Percentiles rank a stretch among this genome's conserved stretches.
phyloP scores from a whole-genome alignment of 2,329 filamentous ascomycete species.

The Rosellinia necatrix region DNA sequence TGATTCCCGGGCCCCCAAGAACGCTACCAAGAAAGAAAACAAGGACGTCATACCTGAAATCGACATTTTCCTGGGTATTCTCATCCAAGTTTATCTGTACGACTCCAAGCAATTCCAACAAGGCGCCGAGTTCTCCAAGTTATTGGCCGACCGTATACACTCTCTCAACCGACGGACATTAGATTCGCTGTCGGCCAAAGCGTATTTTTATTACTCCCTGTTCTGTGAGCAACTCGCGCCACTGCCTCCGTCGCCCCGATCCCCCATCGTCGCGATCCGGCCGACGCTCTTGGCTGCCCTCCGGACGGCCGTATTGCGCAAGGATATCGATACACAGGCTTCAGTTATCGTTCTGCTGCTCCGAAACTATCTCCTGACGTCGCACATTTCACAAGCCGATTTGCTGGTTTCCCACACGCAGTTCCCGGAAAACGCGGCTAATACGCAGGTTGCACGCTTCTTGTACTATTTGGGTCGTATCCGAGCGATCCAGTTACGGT shows the following conservation, averaged over 20 bases:
- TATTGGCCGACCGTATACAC: conserved; percentile 83
- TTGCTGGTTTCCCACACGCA: conserved; percentile 93
- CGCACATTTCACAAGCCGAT: conserved; percentile 96
- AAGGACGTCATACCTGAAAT: conserved; percentile 86
- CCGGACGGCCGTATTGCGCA: conserved; percentile 92
- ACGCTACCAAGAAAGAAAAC: conserved; percentile 63
- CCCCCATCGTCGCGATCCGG: conserved; percentile 83
- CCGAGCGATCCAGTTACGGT: conserved; percentile 92
- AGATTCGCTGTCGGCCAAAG: conserved; percentile 90
- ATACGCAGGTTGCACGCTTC: conserved; percentile 97
- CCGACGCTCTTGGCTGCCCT: conserved; percentile 85
- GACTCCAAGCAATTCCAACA: conserved; percentile 81
- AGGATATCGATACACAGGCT: conserved; percentile 96
- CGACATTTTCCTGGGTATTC: conserved; percentile 85
- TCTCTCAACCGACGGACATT: conserved; percentile 89
- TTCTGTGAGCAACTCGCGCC: conserved; percentile 92
- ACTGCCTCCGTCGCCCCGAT: conserved; percentile 85
- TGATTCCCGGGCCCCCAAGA: conserved; percentile 61
- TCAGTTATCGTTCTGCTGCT: conserved; percentile 93
- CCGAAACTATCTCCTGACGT: conserved; percentile 93
- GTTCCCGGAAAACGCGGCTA: conserved; percentile 91
- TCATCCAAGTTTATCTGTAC: conserved; percentile 85
- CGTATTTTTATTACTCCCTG: conserved; percentile 97
- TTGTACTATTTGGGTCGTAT: conserved; percentile 97
- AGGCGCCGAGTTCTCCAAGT: conserved; percentile 82